Evolutionary conservation across 1,284 basidiomycete species (phyloP), one percentile per base, ranked within the genome.

Genomic region (Grifola frondosa): DNA sequence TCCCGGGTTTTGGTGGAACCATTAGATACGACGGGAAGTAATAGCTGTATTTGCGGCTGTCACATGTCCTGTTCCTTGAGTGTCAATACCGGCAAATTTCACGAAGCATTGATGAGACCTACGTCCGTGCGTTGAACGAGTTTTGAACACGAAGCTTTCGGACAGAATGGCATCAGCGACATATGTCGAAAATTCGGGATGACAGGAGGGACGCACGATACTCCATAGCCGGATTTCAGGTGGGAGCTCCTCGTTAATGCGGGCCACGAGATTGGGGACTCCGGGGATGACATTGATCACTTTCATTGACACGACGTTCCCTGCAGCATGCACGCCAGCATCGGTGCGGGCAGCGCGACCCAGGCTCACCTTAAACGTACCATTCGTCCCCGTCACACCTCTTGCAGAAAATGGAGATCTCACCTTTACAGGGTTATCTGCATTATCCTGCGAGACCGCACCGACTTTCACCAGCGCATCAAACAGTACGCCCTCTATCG

Each of bases 1-100:
- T 83, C 16, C 73, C 78, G 1, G 91, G 88, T 60, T 88, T 89
- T 2, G 97, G 94, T 2, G 96, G 95, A 15, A 99, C 77, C 46
- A 99, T 81, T 35, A 96, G 79, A 66, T 98, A 97, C 2, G 92
- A 88, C 0, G 97, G 97, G 54, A 99, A 86, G 66, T 92, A 91
- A 66, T 99, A 99, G 35, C 96, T 96, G 71, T 99, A 99, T 67
- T 92, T 90, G 46, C 96, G 80, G 53, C 92, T 95, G 64, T 97
- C 95, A 66, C 93, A 96, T 1, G 81, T 74, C 41, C 91, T 93
- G 58, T 36, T 23, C 43, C 33, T 28, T 17, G 30, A 23, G 30
- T 32, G 48, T 61, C 23, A 57, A 33, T 38, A 21, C 32, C 22
- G n/a, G 24, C n/a, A 20, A n/a, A 28, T 24, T 5, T 28, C 13